Conservation (phyloP, 2,329 filamentous ascomycete species). For the Cladosporium sphaerospermum region DNA sequence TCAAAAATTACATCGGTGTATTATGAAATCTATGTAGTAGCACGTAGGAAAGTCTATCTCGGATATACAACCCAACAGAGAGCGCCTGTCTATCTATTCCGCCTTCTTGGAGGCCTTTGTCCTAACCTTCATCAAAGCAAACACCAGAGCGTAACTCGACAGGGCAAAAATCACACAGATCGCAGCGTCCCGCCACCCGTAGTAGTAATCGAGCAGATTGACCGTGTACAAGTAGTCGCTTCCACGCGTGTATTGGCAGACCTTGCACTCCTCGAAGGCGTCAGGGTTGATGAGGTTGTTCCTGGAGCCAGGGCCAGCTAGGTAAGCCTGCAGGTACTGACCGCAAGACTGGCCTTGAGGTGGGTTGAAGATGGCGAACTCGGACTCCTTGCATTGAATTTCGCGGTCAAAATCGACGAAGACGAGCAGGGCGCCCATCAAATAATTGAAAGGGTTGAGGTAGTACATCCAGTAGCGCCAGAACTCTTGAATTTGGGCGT, state of each 20-base stretch:
- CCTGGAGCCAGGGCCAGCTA: constrained; percentile 35
- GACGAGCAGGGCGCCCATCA: constrained; percentile 35
- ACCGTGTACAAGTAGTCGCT: constrained; percentile 55
- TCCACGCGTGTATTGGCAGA: constrained; percentile 55
- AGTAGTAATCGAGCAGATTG: constrained; percentile 55
- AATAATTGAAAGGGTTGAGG: constrained; percentile 39
- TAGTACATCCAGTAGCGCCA: constrained; percentile 41
- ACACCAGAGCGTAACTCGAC: constrained; percentile 34
- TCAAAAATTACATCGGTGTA: no score
- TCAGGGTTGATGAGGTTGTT: constrained; percentile 55
- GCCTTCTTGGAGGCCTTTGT: constrained; percentile 38
- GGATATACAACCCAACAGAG: no score
- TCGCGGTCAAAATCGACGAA: constrained; percentile 38
- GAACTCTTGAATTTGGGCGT: constrained; percentile 28
- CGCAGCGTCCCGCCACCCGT: constrained; percentile 61
- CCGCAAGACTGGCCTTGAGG: constrained; percentile 49
- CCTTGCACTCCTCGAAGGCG: constrained; percentile 49
- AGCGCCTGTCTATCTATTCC: constrained; percentile 18
- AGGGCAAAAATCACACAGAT: constrained; percentile 52
- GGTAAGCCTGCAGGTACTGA: constrained; percentile 51
- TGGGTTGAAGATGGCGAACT: constrained; percentile 42
- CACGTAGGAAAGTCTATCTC: no score
- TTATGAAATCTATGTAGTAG: no score
- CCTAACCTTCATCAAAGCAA: constrained; percentile 36
- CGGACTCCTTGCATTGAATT: constrained; percentile 31